Evolutionary conservation across 768 basidiomycete species (phyloP).

Genomic region (Lactarius psammicola): DNA sequence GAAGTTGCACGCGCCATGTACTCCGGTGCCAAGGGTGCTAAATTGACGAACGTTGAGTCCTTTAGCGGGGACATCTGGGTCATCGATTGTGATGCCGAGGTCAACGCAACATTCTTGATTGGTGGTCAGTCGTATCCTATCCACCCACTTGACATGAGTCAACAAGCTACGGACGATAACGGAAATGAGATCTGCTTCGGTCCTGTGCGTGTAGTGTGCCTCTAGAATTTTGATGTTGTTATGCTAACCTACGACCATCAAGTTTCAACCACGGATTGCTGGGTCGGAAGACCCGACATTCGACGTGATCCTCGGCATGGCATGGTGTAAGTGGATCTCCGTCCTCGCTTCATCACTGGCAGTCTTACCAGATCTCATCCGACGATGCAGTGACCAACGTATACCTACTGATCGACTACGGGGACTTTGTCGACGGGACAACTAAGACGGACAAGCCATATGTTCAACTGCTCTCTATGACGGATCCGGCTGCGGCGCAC

Average conservation of each 20-base stretch:
- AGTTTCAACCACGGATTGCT: conserved; percentile 68
- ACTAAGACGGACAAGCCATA: conserved; percentile 46
- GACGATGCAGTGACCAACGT: conserved; percentile 55
- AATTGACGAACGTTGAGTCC: conserved; percentile 39
- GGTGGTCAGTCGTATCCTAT: conserved; percentile 55
- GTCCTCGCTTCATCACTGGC: neutral
- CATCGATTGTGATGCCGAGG: conserved; percentile 59
- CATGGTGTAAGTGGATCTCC: conserved; percentile 50
- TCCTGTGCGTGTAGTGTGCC: conserved; percentile 23
- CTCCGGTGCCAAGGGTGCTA: conserved; percentile 49
- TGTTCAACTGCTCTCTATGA: conserved; percentile 60
- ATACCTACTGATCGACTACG: conserved; percentile 62
- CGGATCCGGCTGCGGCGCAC: conserved; percentile 33
- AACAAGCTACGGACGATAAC: conserved; percentile 35
- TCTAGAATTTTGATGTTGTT: neutral
- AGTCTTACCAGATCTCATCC: neutral
- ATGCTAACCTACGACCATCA: conserved; percentile 2
- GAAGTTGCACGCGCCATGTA: conserved; percentile 61
- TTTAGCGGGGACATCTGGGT: conserved; percentile 54
- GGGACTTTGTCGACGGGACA: conserved; percentile 52
- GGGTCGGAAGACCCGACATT: conserved; percentile 51
- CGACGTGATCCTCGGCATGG: conserved; percentile 72
- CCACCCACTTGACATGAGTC: conserved; percentile 61
- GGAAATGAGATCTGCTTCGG: conserved; percentile 39
- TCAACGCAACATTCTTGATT: conserved; percentile 66